These are phyloP conservation scores for Zygoascus meyerae DNA, from an alignment of 1,139 yeast genomes.

Conservation along the genomic window DNA sequence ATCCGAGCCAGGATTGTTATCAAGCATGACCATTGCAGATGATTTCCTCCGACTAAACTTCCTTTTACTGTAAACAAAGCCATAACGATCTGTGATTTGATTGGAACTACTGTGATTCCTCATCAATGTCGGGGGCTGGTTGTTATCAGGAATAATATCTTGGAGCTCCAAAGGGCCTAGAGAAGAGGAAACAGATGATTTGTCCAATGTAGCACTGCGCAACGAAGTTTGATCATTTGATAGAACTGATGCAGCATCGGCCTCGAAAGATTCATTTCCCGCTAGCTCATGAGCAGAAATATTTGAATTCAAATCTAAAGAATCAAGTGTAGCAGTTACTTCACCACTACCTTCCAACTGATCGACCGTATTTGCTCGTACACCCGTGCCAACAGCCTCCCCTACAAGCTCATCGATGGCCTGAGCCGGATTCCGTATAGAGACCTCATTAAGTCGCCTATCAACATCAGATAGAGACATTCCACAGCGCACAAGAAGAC, in stretches of 20 bases:
- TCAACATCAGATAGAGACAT: conserved; percentile 44
- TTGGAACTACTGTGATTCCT: conserved; percentile 26
- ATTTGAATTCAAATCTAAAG: too few relatives aligned
- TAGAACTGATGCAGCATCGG: neutral
- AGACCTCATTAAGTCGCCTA: conserved; percentile 30
- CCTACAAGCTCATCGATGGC: conserved; percentile 28
- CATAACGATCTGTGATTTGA: conserved; percentile 44
- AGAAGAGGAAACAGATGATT: neutral
- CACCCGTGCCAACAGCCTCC: conserved; percentile 28
- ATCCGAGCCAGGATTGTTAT: neutral
- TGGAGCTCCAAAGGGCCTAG: conserved; percentile 45
- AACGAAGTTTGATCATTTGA: conserved; percentile 1
- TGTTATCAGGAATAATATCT: conserved; percentile 34
- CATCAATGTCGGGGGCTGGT: conserved; percentile 35
- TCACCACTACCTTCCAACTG: too few relatives aligned
- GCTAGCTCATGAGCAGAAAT: neutral
- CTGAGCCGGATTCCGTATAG: conserved; percentile 24
- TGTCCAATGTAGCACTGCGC: neutral
- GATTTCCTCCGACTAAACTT: conserved; percentile 15
- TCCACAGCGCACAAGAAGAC: conserved; percentile 43
- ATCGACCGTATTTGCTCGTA: neutral
- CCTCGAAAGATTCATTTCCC: neutral
- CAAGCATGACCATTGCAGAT: neutral
- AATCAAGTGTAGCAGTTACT: too few relatives aligned
- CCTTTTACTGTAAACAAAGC: conserved; percentile 38